These are phyloP conservation scores for Cladosporium halotolerans DNA, from an alignment of 2,329 filamentous ascomycete species.

Conservation along the genomic window DNA sequence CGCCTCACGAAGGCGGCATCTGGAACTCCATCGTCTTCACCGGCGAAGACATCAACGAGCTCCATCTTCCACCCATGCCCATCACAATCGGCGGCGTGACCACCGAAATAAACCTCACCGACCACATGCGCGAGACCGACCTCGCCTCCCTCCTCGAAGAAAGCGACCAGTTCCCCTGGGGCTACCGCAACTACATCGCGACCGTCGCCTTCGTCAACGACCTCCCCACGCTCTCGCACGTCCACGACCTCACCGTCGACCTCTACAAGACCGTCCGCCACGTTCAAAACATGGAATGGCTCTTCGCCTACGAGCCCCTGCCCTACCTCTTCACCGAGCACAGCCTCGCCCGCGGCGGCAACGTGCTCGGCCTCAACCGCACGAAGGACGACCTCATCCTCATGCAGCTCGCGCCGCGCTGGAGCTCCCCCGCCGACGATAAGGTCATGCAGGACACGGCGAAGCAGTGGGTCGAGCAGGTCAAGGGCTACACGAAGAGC, in stretches of 20 bases:
- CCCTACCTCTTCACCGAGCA: slow-evolving; percentile 15
- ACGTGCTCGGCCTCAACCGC: slow-evolving; percentile 11
- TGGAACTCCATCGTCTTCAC: slow-evolving; percentile 4
- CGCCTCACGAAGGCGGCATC: background rate
- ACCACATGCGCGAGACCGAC: background rate
- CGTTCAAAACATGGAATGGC: slow-evolving; percentile 16
- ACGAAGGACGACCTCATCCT: slow-evolving; percentile 13
- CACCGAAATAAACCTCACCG: background rate
- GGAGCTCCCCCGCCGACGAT: slow-evolving; percentile 1
- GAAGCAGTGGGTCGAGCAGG: background rate
- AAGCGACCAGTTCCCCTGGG: background rate
- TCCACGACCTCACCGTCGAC: slow-evolving; percentile 4
- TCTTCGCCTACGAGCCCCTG: slow-evolving; percentile 18
- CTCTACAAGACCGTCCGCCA: slow-evolving; percentile 11
- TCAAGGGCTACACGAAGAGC: slow-evolving; percentile 2
- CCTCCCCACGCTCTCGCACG: background rate
- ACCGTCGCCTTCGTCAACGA: slow-evolving; percentile 4
- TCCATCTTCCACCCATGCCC: background rate
- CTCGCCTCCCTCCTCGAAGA: background rate
- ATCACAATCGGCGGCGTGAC: background rate
- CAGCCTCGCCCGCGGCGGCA: background rate
- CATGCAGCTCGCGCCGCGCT: slow-evolving; percentile 6
- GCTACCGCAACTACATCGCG: background rate
- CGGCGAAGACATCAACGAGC: slow-evolving; percentile 2
- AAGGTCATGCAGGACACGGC: background rate